Conservation (phyloP, 2,329 filamentous ascomycete species). For the Arthrobotrys iridis region DNA sequence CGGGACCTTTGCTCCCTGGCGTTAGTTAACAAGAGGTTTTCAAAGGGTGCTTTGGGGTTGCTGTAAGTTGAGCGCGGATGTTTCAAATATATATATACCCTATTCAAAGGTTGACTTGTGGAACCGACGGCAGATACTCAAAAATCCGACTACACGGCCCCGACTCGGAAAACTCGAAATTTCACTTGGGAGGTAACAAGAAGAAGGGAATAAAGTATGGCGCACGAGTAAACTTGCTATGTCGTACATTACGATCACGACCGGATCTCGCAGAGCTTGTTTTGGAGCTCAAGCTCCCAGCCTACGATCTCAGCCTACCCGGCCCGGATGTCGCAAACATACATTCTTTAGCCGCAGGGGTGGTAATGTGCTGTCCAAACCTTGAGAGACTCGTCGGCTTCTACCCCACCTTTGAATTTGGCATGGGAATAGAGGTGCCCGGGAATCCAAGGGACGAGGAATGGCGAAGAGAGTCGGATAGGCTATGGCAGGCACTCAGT, state of each 20-base stretch:
- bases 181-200: slow-evolving; percentile 42
- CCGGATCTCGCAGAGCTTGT: slow-evolving; percentile 46
- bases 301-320: slow-evolving; percentile 39
- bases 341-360: slow-evolving; percentile 32
- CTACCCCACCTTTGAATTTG: slow-evolving; percentile 52
- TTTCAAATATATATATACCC: slow-evolving; percentile 7
- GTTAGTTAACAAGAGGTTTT: slow-evolving; percentile 44
- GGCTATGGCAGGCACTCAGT: slow-evolving; percentile 46
- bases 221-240: slow-evolving; percentile 42
- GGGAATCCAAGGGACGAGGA: slow-evolving; percentile 35
- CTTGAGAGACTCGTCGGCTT: slow-evolving; percentile 47
- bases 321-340: slow-evolving; percentile 39
- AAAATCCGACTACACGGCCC: slow-evolving; percentile 48
- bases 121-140: slow-evolving; percentile 34
- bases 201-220: slow-evolving; percentile 46
- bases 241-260: slow-evolving; percentile 39
- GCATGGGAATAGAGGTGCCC: slow-evolving; percentile 38
- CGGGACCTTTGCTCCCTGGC: slow-evolving; percentile 49
- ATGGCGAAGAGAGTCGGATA: slow-evolving; percentile 47
- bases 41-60: slow-evolving; percentile 37
- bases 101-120: slow-evolving; percentile 1
- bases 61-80: slow-evolving; percentile 28
- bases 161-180: slow-evolving; percentile 48
- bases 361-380: slow-evolving; percentile 51
- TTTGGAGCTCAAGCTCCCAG: slow-evolving; percentile 47